Evolutionary conservation across 2,329 filamentous ascomycete genomes (phyloP).

Genomic region (Ilyonectria sp.): DNA sequence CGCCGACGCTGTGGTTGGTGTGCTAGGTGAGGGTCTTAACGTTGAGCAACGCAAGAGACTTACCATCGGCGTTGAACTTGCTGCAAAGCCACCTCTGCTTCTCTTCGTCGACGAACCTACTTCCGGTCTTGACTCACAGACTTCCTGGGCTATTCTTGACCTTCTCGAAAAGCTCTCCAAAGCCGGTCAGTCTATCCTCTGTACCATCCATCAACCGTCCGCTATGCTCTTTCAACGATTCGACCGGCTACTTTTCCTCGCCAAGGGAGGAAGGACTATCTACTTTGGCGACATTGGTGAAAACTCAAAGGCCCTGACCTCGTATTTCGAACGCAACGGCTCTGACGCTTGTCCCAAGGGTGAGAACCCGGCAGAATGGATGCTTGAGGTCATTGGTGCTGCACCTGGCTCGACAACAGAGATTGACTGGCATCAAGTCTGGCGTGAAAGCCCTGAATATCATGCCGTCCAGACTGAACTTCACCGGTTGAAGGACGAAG

Average conservation of each 20-base stretch:
- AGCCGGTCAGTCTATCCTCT: slow-evolving; percentile 64
- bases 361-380: slow-evolving; percentile 47
- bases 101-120: slow-evolving; percentile 71
- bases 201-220: slow-evolving; percentile 68
- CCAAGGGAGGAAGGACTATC: slow-evolving; percentile 46
- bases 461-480: slow-evolving; percentile 67
- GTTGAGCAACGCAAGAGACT: slow-evolving; percentile 67
- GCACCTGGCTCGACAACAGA: slow-evolving; percentile 43
- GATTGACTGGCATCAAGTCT: slow-evolving; percentile 43
- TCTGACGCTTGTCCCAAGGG: slow-evolving; percentile 36
- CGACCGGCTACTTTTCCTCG: slow-evolving; percentile 68
- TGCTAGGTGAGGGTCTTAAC: slow-evolving; percentile 62
- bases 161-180: slow-evolving; percentile 77
- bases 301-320: slow-evolving; percentile 40
- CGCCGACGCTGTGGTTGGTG: slow-evolving; percentile 66
- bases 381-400: slow-evolving; percentile 47
- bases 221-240: slow-evolving; percentile 59
- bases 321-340: slow-evolving; percentile 42
- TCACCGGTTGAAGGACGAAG: slow-evolving; percentile 64
- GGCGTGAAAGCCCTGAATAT: slow-evolving; percentile 62
- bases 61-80: slow-evolving; percentile 65
- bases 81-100: slow-evolving; percentile 61
- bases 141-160: slow-evolving; percentile 80
- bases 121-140: slow-evolving; percentile 71
- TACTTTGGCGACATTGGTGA: slow-evolving; percentile 48